These are phyloP conservation scores for Hypoxylon perforatum DNA, from an alignment of 495 filamentous ascomycete species.

Conservation along the genomic window DNA sequence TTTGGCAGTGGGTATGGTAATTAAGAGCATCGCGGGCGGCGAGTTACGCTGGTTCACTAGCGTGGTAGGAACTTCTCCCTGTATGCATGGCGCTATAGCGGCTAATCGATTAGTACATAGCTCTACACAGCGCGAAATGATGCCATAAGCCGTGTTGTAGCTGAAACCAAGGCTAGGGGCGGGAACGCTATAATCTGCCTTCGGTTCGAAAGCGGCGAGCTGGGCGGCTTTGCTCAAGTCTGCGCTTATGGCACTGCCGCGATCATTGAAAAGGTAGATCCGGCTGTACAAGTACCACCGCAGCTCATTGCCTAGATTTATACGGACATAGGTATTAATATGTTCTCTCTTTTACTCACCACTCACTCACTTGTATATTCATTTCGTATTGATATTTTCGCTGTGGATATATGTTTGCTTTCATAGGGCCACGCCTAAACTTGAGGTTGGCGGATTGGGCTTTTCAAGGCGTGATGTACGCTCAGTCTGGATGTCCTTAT, in stretches of 20 bases:
- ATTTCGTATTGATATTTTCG: too few relatives aligned
- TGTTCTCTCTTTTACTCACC: too few relatives aligned
- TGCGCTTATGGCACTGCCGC: conserved; percentile 70
- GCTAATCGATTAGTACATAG: conserved; percentile 7
- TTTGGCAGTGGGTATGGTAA: conserved; percentile 54
- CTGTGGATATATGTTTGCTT: too few relatives aligned
- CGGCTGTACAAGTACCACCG: too few relatives aligned
- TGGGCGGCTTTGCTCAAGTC: conserved; percentile 65
- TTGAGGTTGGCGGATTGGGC: too few relatives aligned
- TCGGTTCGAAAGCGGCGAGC: conserved; percentile 64
- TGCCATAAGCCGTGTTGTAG: conserved; percentile 64
- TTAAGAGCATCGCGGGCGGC: conserved; percentile 65
- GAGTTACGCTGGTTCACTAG: conserved; percentile 69
- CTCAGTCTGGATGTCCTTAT: too few relatives aligned
- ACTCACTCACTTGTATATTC: too few relatives aligned
- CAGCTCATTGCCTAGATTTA: too few relatives aligned
- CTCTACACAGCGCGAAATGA: conserved; percentile 67
- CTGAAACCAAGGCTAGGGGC: conserved; percentile 66
- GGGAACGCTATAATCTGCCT: conserved; percentile 70
- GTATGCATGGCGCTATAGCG: too few relatives aligned
- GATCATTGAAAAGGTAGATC: conserved; percentile 60
- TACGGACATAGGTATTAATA: too few relatives aligned
- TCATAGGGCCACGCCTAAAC: too few relatives aligned
- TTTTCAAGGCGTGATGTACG: too few relatives aligned
- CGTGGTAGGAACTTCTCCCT: conserved; percentile 43